Percentiles rank a stretch among this genome's conserved stretches.
Evolutionary conservation across 352 stramenopile genomes (phyloP).

Genomic region (Thalassiosira hispida): DNA sequence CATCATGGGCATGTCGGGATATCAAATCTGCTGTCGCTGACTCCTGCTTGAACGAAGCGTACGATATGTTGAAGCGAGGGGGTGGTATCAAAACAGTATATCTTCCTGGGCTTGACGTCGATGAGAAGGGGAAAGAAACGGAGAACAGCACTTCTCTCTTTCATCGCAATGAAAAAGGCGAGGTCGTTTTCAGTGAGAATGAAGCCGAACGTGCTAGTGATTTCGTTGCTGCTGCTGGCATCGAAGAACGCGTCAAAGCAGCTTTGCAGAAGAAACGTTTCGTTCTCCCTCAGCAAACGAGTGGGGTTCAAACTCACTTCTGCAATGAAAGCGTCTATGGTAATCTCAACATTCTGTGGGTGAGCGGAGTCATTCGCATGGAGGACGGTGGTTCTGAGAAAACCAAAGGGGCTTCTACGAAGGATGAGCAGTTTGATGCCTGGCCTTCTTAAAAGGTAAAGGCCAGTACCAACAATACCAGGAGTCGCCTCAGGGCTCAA

Average conservation of each 20-base stretch:
- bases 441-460: slow-evolving; percentile 1
- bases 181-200: slow-evolving; percentile 5
- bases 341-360: slow-evolving; percentile 18
- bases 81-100: slow-evolving; percentile 10
- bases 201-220: slow-evolving; percentile 26
- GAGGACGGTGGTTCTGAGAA: not conserved
- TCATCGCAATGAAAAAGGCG: slow-evolving; percentile 20
- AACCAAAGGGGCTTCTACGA: not conserved
- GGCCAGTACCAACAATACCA: too few species aligned
- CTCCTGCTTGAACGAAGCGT: slow-evolving; percentile 5
- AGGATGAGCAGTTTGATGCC: not conserved
- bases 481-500: too few species aligned
- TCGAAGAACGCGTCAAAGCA: slow-evolving; percentile 23
- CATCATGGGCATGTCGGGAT: not conserved
- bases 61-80: slow-evolving; percentile 1
- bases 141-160: slow-evolving; percentile 10
- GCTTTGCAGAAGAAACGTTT: slow-evolving; percentile 21
- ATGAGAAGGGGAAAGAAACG: too few species aligned
- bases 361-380: slow-evolving; percentile 27
- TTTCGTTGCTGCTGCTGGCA: slow-evolving; percentile 14
- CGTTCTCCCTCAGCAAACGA: slow-evolving; percentile 13
- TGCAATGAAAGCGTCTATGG: slow-evolving; percentile 34
- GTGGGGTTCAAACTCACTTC: slow-evolving; percentile 17
- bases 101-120: slow-evolving; percentile 2
- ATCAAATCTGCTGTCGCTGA: not conserved